These are phyloP conservation scores for Aureococcus anophagefferens DNA, from an alignment of 108 stramenopile genomes.

Conservation along the genomic window DNA sequence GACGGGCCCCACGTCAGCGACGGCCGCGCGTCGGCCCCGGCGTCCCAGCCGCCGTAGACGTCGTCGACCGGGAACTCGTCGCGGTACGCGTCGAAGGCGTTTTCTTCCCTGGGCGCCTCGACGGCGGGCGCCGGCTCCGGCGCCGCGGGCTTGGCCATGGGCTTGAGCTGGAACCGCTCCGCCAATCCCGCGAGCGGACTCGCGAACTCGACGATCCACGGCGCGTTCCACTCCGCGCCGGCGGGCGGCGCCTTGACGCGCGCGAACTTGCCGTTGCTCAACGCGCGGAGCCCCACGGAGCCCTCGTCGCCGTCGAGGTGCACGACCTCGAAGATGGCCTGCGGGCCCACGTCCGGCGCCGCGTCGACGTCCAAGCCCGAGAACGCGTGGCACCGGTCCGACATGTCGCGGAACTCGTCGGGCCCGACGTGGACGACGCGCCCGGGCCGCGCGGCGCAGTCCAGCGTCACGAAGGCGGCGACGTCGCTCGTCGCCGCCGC, in stretches of 20 bases:
- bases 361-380: neutral
- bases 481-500: neutral
- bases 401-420: slow-evolving; percentile 10
- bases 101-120: too few relatives aligned
- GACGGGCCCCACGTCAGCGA: neutral
- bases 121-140: neutral
- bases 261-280: neutral
- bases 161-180: slow-evolving; percentile 5
- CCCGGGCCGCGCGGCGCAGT: neutral
- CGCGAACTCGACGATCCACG: slow-evolving; percentile 6
- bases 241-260: neutral
- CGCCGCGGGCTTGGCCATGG: neutral
- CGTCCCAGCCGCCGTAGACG: neutral
- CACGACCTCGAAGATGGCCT: slow-evolving; percentile 6
- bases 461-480: neutral
- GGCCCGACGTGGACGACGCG: slow-evolving; percentile 1
- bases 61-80: neutral
- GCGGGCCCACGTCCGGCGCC: slow-evolving; percentile 1
- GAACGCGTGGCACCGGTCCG: slow-evolving; percentile 9
- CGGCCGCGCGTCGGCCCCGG: neutral
- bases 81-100: too few relatives aligned
- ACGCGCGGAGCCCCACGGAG: slow-evolving; percentile 1
- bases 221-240: neutral
- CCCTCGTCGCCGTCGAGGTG: neutral
- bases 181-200: neutral